These are phyloP conservation scores for Fraxinus nigra DNA, from an alignment of 305 asterid species.

Conservation along the genomic window DNA sequence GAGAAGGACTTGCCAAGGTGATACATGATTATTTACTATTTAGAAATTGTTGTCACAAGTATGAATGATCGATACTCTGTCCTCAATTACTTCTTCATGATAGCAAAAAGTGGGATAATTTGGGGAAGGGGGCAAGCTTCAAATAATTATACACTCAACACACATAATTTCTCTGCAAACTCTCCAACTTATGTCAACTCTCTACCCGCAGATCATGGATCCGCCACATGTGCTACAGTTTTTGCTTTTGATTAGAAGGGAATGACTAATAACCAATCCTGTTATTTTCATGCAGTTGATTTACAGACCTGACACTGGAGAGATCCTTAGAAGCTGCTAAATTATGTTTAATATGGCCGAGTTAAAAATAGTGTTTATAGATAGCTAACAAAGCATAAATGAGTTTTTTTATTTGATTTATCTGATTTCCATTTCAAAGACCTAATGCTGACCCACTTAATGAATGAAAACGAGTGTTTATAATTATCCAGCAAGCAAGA, in stretches of 20 bases:
- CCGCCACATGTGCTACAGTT: background rate
- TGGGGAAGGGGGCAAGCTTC: slow-evolving; percentile 1
- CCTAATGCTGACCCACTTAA: too few relatives aligned
- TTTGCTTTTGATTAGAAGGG: slow-evolving; percentile 7
- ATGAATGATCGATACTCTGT: background rate
- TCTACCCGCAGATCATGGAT: slow-evolving; percentile 1
- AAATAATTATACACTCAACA: slow-evolving; percentile 1
- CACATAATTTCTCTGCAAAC: slow-evolving; percentile 1
- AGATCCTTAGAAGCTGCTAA: slow-evolving; percentile 42
- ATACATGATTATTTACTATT: slow-evolving; percentile 15
- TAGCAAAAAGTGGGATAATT: slow-evolving; percentile 11
- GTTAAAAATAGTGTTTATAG: too few relatives aligned
- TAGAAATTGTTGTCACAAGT: slow-evolving; percentile 13
- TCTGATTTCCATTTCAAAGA: background rate
- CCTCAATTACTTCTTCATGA: slow-evolving; percentile 7
- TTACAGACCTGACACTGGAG: slow-evolving; percentile 92
- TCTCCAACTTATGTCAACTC: background rate
- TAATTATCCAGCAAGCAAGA: too few relatives aligned
- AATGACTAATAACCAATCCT: slow-evolving; percentile 13
- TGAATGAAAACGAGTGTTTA: too few relatives aligned
- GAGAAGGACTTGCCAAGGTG: slow-evolving; percentile 92
- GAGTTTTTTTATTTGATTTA: background rate
- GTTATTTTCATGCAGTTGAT: slow-evolving; percentile 62
- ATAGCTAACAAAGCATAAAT: too few relatives aligned
- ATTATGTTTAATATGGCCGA: background rate